Conservation (phyloP, 192 early-diverging fungal genomes). For the Spizellomyces punctatus region DNA sequence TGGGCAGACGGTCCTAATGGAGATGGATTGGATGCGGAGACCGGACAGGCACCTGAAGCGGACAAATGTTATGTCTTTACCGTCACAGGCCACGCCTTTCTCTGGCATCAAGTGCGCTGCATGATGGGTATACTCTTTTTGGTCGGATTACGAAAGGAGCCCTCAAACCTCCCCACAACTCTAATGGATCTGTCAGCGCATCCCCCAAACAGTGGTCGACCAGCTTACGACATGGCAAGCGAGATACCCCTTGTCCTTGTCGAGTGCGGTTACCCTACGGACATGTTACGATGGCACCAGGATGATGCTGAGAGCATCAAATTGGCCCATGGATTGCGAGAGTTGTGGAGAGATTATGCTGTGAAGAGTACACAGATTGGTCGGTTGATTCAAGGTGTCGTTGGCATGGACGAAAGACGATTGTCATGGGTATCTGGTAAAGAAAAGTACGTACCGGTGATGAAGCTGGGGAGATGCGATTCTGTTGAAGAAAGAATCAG, state of each 20-base stretch:
- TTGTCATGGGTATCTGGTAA: background rate
- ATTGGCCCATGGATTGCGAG: background rate
- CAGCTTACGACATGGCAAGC: slow-evolving; percentile 90
- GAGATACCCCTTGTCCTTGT: slow-evolving; percentile 88
- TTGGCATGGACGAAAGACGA: no score
- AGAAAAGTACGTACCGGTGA: slow-evolving; percentile 31
- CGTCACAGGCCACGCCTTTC: slow-evolving; percentile 84
- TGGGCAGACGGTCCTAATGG: slow-evolving; percentile 17
- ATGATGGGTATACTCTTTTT: slow-evolving; percentile 91
- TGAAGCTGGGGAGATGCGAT: slow-evolving; percentile 39
- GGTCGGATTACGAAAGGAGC: slow-evolving; percentile 80
- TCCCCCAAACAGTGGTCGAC: slow-evolving; percentile 57
- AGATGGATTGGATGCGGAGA: background rate
- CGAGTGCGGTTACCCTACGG: slow-evolving; percentile 76
- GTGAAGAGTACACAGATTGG: background rate
- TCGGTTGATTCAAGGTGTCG: background rate
- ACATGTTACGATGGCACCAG: slow-evolving; percentile 31
- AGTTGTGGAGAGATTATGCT: background rate
- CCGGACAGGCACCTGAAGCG: slow-evolving; percentile 11
- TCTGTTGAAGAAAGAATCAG: slow-evolving; percentile 34
- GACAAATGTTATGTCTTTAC: slow-evolving; percentile 69
- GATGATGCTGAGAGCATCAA: background rate
- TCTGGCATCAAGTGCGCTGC: slow-evolving; percentile 98
- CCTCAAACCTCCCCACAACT: slow-evolving; percentile 65
- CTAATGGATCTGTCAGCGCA: slow-evolving; percentile 67